Evolutionary conservation across 768 basidiomycete species (phyloP), one percentile per base, ranked within the genome.

Genomic region (Phanerodontia chrysosporium): DNA sequence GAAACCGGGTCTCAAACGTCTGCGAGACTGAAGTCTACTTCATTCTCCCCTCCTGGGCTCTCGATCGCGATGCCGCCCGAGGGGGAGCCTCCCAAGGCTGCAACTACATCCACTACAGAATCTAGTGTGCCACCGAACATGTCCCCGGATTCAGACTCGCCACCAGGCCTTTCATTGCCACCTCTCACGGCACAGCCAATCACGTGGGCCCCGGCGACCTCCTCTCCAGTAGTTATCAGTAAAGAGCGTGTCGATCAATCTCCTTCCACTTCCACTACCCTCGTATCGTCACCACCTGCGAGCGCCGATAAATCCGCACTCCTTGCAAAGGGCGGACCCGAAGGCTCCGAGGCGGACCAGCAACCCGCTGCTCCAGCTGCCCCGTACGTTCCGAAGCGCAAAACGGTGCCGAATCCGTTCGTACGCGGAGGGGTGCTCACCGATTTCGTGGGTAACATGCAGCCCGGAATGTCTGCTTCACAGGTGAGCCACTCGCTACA

Each of bases 391-490:
- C 57, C 48, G 9, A 51, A 60, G 56, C 58, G 64, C 14, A 63
- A 59, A 36, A 27, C 32, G 12, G 55, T 65, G 13, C 54, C 67
- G 45, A 81, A 78, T 65, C 74, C 79, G n/a, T 81, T 83, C 57
- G 75, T 82, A 12, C 80, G 80, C 10, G 78, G 74, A n/a, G 80
- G 81, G 21, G 77, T 80, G 48, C 68, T 80, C 58, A 77, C 76
- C 14, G 78, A 78, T 51, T 80, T 81, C 35, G 72, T 72, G 4
- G 48, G 55, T 18, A 53, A n/a, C 5, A 22, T 13, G 9, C 32
- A 35, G 10, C 36, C 52, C 24, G 32, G 21, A 36, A 53, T 22
- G 32, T 12, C 21, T 5, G 24, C 24, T 6, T 24, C 32, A 1
- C 52, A 53, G 35, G 52, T 53, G 22, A 8, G 52, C 35, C 46